Evolutionary conservation across 2,329 filamentous ascomycete species (phyloP), one percentile per base, ranked within the genome.

Genomic region (Lachnellula subtilissima): DNA sequence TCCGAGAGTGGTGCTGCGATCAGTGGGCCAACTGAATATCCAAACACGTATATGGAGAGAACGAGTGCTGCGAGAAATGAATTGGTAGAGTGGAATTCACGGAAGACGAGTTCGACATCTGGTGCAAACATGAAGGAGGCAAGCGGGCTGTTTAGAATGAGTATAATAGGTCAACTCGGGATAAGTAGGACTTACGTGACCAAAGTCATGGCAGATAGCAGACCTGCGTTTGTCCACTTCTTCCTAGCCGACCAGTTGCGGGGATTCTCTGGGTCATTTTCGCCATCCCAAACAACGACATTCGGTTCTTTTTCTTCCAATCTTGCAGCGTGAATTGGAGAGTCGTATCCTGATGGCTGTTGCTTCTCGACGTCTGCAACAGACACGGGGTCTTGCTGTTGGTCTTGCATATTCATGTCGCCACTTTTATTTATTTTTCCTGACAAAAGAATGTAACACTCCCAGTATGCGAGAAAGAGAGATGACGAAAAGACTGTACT

Each of bases 1-100:
- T 88, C 86, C 1, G 78, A 82, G 52, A 85, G 63, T 0, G 82
- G 82, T 2, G 81, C 79, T 8, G 85, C 69, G 49, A 84, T 71
- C 7, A 85, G 68, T 0, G 83, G 82, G 0, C 82, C 82, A 17
- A 85, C 69, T 22, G 76, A 76, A 58, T 84, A 85, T 2, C 81
- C 81, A 0, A 86, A 70, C 3, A 86, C 69, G 65, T 84, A 86
- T 57, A 86, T 82, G 51, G 59, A 57, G 45, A 56, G 55, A 56
- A 59, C 25, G 50, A 43, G 52, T 59, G 28, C 55, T 58, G 7
- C 46, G 52, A 23, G 57, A 58, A 23, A 53, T 32, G 39, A 60
- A 60, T 6, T 57, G 25, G 25, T 25, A 25, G 57, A 58, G 35
- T 56, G 37, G 39, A 60, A 60, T 6, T 57, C 55, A 4, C 35